Evolutionary conservation across 208 protist species (phyloP).

Genomic region (Trypanosoma scelopori): DNA sequence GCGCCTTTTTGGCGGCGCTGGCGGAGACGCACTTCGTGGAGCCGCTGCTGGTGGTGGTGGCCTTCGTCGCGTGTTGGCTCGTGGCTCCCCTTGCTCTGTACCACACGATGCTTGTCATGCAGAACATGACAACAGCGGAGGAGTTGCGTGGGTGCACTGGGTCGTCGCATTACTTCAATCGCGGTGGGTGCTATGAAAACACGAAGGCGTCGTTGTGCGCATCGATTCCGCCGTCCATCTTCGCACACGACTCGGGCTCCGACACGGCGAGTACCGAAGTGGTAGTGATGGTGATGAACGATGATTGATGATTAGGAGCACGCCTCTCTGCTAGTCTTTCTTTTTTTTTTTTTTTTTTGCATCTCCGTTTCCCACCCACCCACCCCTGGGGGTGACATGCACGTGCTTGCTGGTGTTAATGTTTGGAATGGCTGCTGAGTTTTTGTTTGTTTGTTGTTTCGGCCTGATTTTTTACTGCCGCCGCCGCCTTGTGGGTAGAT

Average conservation of each 20-base stretch:
- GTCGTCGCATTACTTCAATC: slow-evolving; percentile 51
- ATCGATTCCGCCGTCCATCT: slow-evolving; percentile 13
- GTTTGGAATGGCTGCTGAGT: no score
- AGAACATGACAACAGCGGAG: slow-evolving; percentile 72
- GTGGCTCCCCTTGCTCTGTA: slow-evolving; percentile 48
- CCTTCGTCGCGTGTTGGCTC: slow-evolving; percentile 38
- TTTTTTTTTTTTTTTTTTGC: slow-evolving; percentile 1
- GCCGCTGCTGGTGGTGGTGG: slow-evolving; percentile 55
- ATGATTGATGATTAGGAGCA: neutral
- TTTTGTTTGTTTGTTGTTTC: no score
- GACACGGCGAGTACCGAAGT: slow-evolving; percentile 1
- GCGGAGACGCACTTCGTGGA: slow-evolving; percentile 69
- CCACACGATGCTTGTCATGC: slow-evolving; percentile 65
- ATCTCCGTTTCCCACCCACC: no score
- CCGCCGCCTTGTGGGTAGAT: no score
- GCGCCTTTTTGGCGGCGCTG: slow-evolving; percentile 41
- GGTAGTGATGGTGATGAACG: slow-evolving; percentile 9
- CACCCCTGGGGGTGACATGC: no score
- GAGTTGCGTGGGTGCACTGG: slow-evolving; percentile 16
- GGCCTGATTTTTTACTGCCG: no score
- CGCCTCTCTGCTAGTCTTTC: neutral
- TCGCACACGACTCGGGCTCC: neutral
- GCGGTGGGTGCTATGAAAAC: slow-evolving; percentile 52
- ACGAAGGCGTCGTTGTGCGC: slow-evolving; percentile 29
- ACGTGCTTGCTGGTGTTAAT: no score